A percentile compares a stretch with the other conserved stretches of the same genome.
Conservation (phyloP, 768 basidiomycete genomes). For the Chalciporus sphaerocephalus region DNA sequence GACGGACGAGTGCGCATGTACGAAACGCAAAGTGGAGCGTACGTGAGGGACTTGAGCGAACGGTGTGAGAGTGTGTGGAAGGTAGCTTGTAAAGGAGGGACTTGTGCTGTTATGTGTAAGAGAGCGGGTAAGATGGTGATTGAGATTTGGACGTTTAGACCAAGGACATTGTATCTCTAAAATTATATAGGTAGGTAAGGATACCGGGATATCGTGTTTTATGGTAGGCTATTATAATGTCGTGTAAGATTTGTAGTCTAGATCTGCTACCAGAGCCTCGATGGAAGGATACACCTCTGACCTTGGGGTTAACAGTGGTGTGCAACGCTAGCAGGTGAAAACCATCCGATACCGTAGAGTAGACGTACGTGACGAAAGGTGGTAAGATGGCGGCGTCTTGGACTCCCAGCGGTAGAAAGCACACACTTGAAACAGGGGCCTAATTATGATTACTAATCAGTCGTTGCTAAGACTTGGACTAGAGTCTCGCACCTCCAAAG, state of each 20-base stretch:
- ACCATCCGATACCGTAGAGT: no score
- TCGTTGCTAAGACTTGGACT: no score
- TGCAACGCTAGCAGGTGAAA: no score
- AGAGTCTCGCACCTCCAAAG: no score
- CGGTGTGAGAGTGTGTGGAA: slow-evolving; percentile 85
- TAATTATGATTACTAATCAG: no score
- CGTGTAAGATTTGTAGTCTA: slow-evolving; percentile 2
- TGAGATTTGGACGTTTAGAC: slow-evolving; percentile 79
- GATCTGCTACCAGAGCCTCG: no score
- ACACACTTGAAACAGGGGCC: no score
- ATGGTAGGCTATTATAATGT: slow-evolving; percentile 6
- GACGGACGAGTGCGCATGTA: slow-evolving; percentile 79
- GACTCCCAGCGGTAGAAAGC: no score
- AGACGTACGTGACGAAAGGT: no score
- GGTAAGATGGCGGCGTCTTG: no score
- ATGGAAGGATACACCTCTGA: no score
- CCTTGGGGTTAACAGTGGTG: no score
- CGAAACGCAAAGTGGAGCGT: slow-evolving; percentile 56
- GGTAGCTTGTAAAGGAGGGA: slow-evolving; percentile 67
- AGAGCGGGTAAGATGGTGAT: slow-evolving; percentile 77
- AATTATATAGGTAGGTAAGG: slow-evolving; percentile 9
- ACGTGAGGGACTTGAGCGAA: slow-evolving; percentile 74
- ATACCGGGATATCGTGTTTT: slow-evolving; percentile 3
- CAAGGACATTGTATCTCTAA: slow-evolving; percentile 24
- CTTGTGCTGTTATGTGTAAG: slow-evolving; percentile 78